Percentiles rank a stretch among this genome's conserved stretches.
These are phyloP conservation scores for Emmonsiellopsis sp. DNA, from an alignment of 2,329 filamentous ascomycete species.

Conservation along the genomic window DNA sequence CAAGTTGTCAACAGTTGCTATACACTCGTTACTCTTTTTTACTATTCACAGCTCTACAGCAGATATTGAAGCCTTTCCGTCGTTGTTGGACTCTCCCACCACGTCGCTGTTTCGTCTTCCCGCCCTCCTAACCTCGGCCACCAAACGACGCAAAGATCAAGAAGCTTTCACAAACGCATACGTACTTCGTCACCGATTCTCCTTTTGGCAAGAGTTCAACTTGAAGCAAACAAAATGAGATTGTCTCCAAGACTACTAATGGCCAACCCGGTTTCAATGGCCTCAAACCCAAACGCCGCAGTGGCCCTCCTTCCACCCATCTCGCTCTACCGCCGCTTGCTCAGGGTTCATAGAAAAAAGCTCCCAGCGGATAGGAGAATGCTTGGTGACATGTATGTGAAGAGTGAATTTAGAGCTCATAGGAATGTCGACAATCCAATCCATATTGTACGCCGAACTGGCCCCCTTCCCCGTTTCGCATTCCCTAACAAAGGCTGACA, in stretches of 20 bases:
- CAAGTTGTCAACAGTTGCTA: too few species aligned
- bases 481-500: constrained; percentile 1
- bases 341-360: constrained; percentile 76
- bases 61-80: too few species aligned
- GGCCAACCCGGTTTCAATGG: constrained; percentile 31
- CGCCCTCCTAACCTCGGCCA: too few species aligned
- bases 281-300: constrained; percentile 33
- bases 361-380: constrained; percentile 65
- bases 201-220: background rate
- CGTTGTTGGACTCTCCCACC: too few species aligned
- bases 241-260: constrained; percentile 28
- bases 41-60: too few species aligned
- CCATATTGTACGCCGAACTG: constrained; percentile 61
- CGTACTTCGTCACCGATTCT: background rate
- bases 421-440: constrained; percentile 77
- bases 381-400: constrained; percentile 87
- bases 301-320: constrained; percentile 77
- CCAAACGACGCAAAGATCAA: background rate
- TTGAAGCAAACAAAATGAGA: constrained; percentile 24
- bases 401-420: constrained; percentile 83
- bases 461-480: background rate
- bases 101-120: too few species aligned
- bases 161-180: background rate
- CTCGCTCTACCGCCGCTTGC: constrained; percentile 75
- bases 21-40: too few species aligned